phyloP scores from a whole-genome alignment of 2,329 filamentous ascomycete species.

The Nothophaeocryptopus gaeumannii region DNA sequence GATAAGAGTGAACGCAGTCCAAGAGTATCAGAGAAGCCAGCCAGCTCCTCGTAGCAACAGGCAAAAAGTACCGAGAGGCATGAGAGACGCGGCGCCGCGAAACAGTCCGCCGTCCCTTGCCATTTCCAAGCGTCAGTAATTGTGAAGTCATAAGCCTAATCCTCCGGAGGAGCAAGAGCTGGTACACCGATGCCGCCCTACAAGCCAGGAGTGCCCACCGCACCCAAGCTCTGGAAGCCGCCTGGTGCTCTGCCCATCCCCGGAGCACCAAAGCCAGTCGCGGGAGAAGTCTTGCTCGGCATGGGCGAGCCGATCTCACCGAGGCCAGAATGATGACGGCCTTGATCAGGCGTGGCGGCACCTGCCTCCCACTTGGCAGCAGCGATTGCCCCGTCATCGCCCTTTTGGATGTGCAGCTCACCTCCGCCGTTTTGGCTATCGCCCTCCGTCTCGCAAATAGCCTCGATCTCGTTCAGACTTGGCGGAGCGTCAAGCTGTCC shows the following conservation, averaged over 20 bases:
- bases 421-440: conserved; percentile 83
- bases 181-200: too few relatives aligned
- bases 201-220: conserved; percentile 16
- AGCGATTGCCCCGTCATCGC: conserved; percentile 32
- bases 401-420: conserved; percentile 68
- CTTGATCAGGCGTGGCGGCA: conserved; percentile 30
- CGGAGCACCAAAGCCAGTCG: conserved; percentile 31
- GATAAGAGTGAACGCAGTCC: neutral
- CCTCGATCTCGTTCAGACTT: conserved; percentile 67
- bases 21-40: neutral
- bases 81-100: too few relatives aligned
- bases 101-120: too few relatives aligned
- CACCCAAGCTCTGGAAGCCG: conserved; percentile 28
- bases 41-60: too few relatives aligned
- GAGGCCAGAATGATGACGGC: conserved; percentile 29
- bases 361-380: conserved; percentile 44
- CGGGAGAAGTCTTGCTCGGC: conserved; percentile 42
- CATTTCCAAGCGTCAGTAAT: too few relatives aligned
- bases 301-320: conserved; percentile 51
- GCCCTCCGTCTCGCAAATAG: conserved; percentile 88
- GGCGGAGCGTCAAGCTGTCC: conserved; percentile 56
- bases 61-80: too few relatives aligned
- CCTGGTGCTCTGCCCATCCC: conserved; percentile 18
- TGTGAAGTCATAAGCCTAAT: neutral
- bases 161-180: neutral